These are phyloP conservation scores for Cenchrus purpureus DNA, from an alignment of 176 grass and related monocot species.

Conservation along the genomic window DNA sequence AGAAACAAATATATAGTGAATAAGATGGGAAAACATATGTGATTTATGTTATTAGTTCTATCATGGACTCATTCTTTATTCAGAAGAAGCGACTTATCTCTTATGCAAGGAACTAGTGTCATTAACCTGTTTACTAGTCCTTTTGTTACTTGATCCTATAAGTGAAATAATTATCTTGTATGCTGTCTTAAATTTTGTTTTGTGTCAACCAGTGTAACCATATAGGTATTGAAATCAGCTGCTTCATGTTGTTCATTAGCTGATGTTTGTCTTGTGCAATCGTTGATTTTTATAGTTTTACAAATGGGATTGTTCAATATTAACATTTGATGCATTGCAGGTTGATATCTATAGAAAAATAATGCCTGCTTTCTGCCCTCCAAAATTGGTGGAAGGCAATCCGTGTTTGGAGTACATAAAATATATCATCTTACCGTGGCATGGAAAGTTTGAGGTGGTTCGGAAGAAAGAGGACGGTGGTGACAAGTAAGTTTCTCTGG, in stretches of 20 bases:
- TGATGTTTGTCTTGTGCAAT: neutral
- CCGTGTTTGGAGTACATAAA: conserved; percentile 70
- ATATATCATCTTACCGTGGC: conserved; percentile 66
- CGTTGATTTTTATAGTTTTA: neutral
- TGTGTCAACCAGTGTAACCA: conserved; percentile 1
- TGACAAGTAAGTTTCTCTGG: conserved; percentile 42
- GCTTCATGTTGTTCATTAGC: neutral
- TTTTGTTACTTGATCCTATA: too few relatives aligned
- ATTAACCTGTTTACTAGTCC: too few relatives aligned
- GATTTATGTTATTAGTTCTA: too few relatives aligned
- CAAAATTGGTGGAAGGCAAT: conserved; percentile 50
- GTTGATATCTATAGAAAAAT: conserved; percentile 51
- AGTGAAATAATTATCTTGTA: neutral
- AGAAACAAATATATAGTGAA: too few relatives aligned
- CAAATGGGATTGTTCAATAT: neutral
- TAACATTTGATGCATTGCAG: conserved; percentile 35
- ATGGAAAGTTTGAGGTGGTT: conserved; percentile 64
- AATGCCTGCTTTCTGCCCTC: conserved; percentile 58
- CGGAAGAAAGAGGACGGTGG: conserved; percentile 55
- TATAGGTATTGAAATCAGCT: neutral
- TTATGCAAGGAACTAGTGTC: too few relatives aligned
- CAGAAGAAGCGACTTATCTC: neutral
- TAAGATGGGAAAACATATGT: too few relatives aligned
- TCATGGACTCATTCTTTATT: neutral
- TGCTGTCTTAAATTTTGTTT: neutral